A percentile compares a stretch with the other conserved stretches of the same genome.
phyloP scores from a whole-genome alignment of 108 stramenopile genomes.

The Cyclotella atomus region DNA sequence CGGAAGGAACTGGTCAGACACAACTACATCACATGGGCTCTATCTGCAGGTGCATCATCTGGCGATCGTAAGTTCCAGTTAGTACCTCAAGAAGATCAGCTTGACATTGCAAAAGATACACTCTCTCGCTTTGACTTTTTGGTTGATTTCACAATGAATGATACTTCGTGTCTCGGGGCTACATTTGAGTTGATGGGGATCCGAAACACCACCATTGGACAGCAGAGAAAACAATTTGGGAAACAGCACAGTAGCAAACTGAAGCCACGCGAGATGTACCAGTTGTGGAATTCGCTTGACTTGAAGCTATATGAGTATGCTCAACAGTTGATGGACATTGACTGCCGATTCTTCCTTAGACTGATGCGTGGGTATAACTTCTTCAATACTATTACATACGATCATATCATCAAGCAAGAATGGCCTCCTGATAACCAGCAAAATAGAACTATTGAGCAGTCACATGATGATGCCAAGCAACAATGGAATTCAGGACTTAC shows the following conservation, averaged over 20 bases:
- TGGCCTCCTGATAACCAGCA: too few species aligned
- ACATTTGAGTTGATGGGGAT: slow-evolving; percentile 23
- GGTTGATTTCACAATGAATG: not conserved
- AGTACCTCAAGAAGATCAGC: not conserved
- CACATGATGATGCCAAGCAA: too few species aligned
- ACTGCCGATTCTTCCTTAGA: slow-evolving; percentile 20
- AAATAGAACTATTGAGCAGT: too few species aligned
- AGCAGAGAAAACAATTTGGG: not conserved
- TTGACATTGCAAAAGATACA: slow-evolving; percentile 20
- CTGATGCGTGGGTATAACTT: too few species aligned
- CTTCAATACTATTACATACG: too few species aligned
- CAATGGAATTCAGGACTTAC: too few species aligned
- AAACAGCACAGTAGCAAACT: not conserved
- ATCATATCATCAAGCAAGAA: too few species aligned
- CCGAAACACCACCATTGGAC: not conserved
- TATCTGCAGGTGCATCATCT: slow-evolving; percentile 9
- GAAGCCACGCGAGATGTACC: not conserved
- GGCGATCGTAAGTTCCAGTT: not conserved
- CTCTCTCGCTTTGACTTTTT: slow-evolving; percentile 24
- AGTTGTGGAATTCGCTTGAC: slow-evolving; percentile 17
- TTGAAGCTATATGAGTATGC: slow-evolving; percentile 25
- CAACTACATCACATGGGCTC: slow-evolving; percentile 30
- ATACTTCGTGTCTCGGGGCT: not conserved
- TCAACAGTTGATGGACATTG: not conserved
- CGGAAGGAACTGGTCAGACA: not conserved